Conservation (phyloP, 257 asterid species). For the Gentiana macrophylla region DNA sequence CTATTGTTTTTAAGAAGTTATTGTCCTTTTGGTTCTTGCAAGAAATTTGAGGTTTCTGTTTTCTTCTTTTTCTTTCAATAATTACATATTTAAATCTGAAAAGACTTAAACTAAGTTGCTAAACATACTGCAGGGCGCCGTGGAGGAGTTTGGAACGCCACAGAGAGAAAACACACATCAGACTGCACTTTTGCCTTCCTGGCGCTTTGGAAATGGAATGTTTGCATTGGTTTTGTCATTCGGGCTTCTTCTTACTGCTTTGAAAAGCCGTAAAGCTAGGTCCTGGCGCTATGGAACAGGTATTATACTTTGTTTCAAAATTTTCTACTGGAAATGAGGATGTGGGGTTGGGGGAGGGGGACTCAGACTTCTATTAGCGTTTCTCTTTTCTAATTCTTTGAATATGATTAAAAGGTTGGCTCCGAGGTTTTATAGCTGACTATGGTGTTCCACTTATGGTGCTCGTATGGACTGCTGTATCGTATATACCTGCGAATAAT, state of each 20-base stretch:
- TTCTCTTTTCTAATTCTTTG: conserved; percentile 12
- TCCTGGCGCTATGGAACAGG: conserved; percentile 99
- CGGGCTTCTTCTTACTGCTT: conserved; percentile 82
- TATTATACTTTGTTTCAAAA: conserved; percentile 6
- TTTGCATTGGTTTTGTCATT: conserved; percentile 84
- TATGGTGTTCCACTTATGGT: conserved; percentile 97
- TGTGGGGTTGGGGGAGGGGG: too few species aligned
- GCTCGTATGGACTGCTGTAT: conserved; percentile 79
- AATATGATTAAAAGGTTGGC: conserved; percentile 47
- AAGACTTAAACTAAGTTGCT: background rate
- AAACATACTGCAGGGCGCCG: conserved; percentile 49
- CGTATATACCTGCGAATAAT: conserved; percentile 61
- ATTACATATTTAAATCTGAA: background rate
- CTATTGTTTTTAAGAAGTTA: too few species aligned
- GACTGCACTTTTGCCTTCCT: conserved; percentile 51
- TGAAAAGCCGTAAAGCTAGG: conserved; percentile 85
- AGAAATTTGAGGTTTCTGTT: too few species aligned
- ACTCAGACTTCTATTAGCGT: background rate
- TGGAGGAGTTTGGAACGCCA: conserved; percentile 88
- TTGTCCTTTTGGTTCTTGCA: too few species aligned
- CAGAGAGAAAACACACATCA: conserved; percentile 50
- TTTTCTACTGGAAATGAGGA: background rate
- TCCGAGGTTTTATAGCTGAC: conserved; percentile 87
- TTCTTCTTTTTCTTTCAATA: background rate
- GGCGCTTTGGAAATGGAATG: conserved; percentile 98